Base-by-base conservation (phyloP, 768 basidiomycete genomes). In the Lactarius trivialis region DNA sequence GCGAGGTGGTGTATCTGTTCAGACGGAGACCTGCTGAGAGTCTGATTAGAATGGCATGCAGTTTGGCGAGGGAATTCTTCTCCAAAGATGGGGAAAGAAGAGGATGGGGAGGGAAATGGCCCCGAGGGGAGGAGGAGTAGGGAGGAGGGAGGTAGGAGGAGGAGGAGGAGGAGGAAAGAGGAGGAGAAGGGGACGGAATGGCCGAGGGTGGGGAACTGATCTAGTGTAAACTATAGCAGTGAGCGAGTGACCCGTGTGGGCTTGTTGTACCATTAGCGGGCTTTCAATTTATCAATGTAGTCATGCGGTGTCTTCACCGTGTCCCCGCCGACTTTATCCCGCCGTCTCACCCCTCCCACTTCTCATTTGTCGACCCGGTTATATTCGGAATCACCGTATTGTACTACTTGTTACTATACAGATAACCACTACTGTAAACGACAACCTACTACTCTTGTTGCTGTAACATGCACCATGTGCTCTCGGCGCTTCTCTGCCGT, bases 1-100 rank as follows among this genome's bases (percentile, higher is more conserved):
- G 36, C 63, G 65, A 39, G 66, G 69, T 56, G 69, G 67, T 55
- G 60, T 62, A 70, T 72, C 71, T 64, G 74, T 76, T 79, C 82
- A 82, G 82, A 82, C 82, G 37, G 76, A 80, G 83, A 80, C 82
- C 81, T 72, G 79, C 80, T 80, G 75, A 69, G 71, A 76, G 78
- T 79, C 80, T 81, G 81, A 77, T 58, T 67, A 49, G 55, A 65
- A 58, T 62, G 64, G 66, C 66, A 67, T 67, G 55, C 66, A 67
- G 66, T 33, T 65, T 65, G 58, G 33, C 21, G 41, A 61, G 21
- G 17, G 24, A 30, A 59, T 28, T 21, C 41, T 58, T 54, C 56
- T 62, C 61, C 56, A 45, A 30, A 51, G 54, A 30, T 45, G 26
- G 54, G 9, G 1, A 24, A 32, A 21, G 39, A 37, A 56, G 19